Percentiles rank a stretch among this genome's conserved stretches.
Evolutionary conservation across 1,284 basidiomycete genomes (phyloP).

Genomic region (Albatrellus sp.): DNA sequence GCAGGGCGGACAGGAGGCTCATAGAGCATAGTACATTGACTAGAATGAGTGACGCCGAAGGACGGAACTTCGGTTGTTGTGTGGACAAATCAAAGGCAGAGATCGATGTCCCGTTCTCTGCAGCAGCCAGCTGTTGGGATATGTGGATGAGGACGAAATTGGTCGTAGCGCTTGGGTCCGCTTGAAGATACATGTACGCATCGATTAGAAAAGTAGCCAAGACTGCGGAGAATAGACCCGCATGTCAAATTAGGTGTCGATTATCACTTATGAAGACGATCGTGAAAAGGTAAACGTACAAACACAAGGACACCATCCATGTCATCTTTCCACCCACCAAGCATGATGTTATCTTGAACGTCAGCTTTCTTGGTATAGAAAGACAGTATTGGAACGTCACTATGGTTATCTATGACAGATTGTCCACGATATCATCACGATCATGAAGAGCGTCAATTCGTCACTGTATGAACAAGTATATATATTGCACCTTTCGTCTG

Average conservation of each 20-base stretch:
- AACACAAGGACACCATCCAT: conserved; percentile 7
- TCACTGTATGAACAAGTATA: too few relatives aligned
- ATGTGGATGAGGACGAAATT: conserved; percentile 5
- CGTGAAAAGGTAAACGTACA: conserved; percentile 1
- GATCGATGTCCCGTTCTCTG: conserved; percentile 2
- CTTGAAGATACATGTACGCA: conserved; percentile 6
- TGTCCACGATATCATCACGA: too few relatives aligned
- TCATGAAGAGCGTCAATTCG: too few relatives aligned
- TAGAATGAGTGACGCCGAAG: conserved; percentile 2
- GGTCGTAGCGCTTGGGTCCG: not conserved
- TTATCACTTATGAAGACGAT: not conserved
- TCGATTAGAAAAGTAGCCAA: conserved; percentile 10
- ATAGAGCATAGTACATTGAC: conserved; percentile 11
- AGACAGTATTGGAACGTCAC: too few relatives aligned
- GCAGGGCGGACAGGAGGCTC: conserved; percentile 8
- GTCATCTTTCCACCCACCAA: conserved; percentile 4
- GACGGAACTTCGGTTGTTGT: not conserved
- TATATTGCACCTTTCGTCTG: too few relatives aligned
- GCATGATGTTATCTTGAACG: conserved; percentile 1
- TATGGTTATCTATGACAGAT: too few relatives aligned
- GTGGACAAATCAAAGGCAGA: not conserved
- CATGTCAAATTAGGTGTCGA: not conserved
- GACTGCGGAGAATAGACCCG: conserved; percentile 10
- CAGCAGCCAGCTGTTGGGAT: conserved; percentile 6
- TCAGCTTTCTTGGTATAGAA: conserved; percentile 6